Evolutionary conservation across 257 asterid species (phyloP).

Genomic region (Linderniella brevidens): DNA sequence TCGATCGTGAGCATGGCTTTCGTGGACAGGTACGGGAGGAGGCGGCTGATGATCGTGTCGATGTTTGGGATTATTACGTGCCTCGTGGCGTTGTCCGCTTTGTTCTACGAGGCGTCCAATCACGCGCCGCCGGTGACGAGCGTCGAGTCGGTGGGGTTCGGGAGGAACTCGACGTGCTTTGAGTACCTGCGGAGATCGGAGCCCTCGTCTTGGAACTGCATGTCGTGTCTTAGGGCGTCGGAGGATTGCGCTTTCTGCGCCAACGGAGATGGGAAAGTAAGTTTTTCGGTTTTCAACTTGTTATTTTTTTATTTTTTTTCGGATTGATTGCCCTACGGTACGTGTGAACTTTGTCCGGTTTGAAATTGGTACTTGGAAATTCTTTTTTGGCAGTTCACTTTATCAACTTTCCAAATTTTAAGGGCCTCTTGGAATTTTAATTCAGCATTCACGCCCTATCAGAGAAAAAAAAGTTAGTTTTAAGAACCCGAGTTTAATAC

Average conservation of each 20-base stretch:
- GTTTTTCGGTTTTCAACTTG: conserved; percentile 1
- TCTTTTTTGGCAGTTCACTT: too few species aligned
- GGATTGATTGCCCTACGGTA: too few species aligned
- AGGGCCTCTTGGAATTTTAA: too few species aligned
- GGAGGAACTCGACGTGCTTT: conserved; percentile 42
- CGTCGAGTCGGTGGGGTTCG: conserved; percentile 29
- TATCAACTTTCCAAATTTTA: too few species aligned
- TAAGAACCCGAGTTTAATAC: too few species aligned
- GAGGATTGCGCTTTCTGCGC: conserved; percentile 41
- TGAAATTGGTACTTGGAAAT: too few species aligned
- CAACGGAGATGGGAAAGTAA: conserved; percentile 24
- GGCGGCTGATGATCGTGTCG: conserved; percentile 48
- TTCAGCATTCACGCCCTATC: too few species aligned
- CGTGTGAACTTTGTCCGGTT: too few species aligned
- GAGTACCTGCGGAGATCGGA: conserved; percentile 13
- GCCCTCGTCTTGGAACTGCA: conserved; percentile 31
- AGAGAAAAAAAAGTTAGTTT: too few species aligned
- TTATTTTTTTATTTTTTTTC: neutral
- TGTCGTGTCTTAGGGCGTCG: conserved; percentile 26
- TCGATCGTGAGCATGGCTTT: conserved; percentile 43
- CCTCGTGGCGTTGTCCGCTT: conserved; percentile 24
- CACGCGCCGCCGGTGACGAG: conserved; percentile 32
- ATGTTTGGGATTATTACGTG: conserved; percentile 42
- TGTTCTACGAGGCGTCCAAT: conserved; percentile 29
- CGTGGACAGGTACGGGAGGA: conserved; percentile 50